Conservation (phyloP, 768 basidiomycete species). For the Agrocybe chaxingu region DNA sequence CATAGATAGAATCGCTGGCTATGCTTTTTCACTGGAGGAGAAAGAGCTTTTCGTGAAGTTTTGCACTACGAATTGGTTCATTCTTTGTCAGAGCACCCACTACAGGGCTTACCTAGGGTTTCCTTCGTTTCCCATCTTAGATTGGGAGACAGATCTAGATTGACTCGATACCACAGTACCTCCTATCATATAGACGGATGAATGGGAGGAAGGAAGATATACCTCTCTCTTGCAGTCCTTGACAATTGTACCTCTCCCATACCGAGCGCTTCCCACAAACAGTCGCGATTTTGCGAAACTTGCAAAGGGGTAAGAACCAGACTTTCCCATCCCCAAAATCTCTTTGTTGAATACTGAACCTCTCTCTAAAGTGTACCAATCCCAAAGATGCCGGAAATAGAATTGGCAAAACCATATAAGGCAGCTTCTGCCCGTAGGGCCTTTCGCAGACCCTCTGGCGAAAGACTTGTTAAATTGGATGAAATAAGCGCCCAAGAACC, state of each 20-base stretch:
- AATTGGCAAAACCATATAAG: slow-evolving; percentile 5
- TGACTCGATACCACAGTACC: no score
- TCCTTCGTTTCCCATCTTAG: slow-evolving; percentile 14
- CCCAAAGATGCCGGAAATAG: slow-evolving; percentile 8
- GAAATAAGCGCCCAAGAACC: no score
- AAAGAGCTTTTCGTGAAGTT: slow-evolving; percentile 16
- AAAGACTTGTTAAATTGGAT: no score
- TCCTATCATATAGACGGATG: no score
- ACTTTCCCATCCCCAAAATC: no score
- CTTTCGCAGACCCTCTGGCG: no score
- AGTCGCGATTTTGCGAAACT: no score
- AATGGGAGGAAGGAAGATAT: neutral
- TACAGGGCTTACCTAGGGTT: slow-evolving; percentile 14
- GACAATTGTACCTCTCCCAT: no score
- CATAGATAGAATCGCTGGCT: slow-evolving; percentile 24
- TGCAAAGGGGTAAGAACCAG: no score
- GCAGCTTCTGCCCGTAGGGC: neutral
- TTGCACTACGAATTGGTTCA: neutral
- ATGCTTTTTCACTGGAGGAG: slow-evolving; percentile 16
- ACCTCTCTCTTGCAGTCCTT: slow-evolving; percentile 21
- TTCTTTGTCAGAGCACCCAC: slow-evolving; percentile 1
- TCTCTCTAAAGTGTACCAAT: slow-evolving; percentile 11
- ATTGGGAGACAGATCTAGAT: slow-evolving; percentile 21
- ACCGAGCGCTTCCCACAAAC: no score
- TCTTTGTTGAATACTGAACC: no score